A percentile compares a stretch with the other conserved stretches of the same genome.
These are phyloP conservation scores for Paecilomyces dactylethromorphus DNA, from an alignment of 2,329 filamentous ascomycete species.

Conservation along the genomic window DNA sequence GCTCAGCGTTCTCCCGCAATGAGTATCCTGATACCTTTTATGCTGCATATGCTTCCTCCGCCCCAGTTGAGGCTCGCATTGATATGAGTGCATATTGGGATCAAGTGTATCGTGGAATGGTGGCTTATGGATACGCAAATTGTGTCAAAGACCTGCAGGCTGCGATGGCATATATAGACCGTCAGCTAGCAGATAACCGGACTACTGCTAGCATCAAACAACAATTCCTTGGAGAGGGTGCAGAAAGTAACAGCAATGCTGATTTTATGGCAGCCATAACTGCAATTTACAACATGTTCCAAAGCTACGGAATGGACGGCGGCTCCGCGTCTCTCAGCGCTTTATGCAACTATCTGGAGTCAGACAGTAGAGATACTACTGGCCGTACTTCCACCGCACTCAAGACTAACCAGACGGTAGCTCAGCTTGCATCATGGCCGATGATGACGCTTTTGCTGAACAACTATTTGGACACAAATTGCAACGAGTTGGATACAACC, in stretches of 20 bases:
- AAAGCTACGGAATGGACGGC: constrained; percentile 37
- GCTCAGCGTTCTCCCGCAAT: constrained; percentile 38
- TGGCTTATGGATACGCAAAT: constrained; percentile 43
- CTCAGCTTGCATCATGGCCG: constrained; percentile 38
- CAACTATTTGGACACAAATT: constrained; percentile 33
- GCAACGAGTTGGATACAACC: constrained; percentile 21
- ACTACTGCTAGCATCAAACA: constrained; percentile 39
- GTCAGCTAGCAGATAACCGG: constrained; percentile 29
- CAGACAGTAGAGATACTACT: constrained; percentile 27
- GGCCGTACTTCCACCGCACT: constrained; percentile 20
- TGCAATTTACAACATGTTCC: constrained; percentile 37
- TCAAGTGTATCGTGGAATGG: constrained; percentile 42
- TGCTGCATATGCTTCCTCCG: constrained; percentile 35
- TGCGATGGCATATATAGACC: constrained; percentile 44
- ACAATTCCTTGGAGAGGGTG: constrained; percentile 42
- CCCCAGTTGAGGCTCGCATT: constrained; percentile 41
- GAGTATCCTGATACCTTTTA: constrained; percentile 37
- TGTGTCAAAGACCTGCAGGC: constrained; percentile 46
- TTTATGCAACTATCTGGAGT: constrained; percentile 44
- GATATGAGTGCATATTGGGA: constrained; percentile 49
- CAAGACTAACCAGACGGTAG: constrained; percentile 35
- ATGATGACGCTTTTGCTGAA: constrained; percentile 33
- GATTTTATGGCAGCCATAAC: constrained; percentile 41
- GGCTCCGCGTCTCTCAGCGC: constrained; percentile 24
- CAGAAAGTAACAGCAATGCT: constrained; percentile 39